Conservation (phyloP, 2,329 filamentous ascomycete species). For the Aspergillus costaricaensis region DNA sequence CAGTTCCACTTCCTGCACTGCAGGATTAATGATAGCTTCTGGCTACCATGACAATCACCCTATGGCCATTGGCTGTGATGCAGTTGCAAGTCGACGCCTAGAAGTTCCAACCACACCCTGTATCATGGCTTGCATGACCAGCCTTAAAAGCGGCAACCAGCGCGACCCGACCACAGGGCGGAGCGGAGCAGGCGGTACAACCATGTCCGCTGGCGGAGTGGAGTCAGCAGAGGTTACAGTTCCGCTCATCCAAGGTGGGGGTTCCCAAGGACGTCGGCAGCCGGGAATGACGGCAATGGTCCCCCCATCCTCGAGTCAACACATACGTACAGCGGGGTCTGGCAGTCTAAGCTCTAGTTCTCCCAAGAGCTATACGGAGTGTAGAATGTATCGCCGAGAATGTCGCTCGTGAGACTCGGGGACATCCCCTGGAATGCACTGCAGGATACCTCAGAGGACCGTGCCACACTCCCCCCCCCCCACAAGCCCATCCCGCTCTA, state of each 20-base stretch:
- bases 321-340: background rate
- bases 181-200: conserved; percentile 32
- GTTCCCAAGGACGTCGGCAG: background rate
- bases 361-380: background rate
- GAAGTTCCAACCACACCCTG: background rate
- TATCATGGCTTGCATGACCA: background rate
- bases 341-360: background rate
- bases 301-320: background rate
- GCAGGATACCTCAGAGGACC: conserved; percentile 9
- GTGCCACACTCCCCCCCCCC: conserved; percentile 7
- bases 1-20: background rate
- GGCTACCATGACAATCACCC: background rate
- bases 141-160: conserved; percentile 35
- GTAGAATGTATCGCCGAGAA: background rate
- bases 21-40: background rate
- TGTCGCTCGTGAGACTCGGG: background rate
- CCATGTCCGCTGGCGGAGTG: conserved; percentile 19
- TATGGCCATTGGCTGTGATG: background rate
- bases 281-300: background rate
- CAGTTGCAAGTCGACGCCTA: background rate
- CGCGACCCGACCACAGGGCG: conserved; percentile 30
- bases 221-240: conserved; percentile 9
- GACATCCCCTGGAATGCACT: background rate
- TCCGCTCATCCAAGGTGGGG: background rate
- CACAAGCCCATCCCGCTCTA: background rate